Percentiles rank a stretch among this genome's conserved stretches.
These are phyloP conservation scores for Fraxinus paxiana DNA, from an alignment of 305 asterid species.

Conservation along the genomic window DNA sequence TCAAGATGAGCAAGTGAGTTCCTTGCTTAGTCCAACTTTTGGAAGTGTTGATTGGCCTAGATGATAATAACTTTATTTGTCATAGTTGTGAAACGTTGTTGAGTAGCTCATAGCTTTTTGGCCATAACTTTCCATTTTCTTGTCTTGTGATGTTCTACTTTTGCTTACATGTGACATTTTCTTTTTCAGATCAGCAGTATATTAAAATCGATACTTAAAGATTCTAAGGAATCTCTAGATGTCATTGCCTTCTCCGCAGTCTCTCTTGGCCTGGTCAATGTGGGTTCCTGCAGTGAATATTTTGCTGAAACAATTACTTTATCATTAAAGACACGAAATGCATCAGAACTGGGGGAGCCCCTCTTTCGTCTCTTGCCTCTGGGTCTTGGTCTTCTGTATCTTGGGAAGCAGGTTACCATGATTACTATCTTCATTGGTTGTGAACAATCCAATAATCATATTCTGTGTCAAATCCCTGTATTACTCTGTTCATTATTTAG, in stretches of 20 bases:
- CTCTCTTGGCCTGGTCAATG: constrained; percentile 75
- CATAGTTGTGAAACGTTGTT: constrained; percentile 1
- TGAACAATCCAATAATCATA: background rate
- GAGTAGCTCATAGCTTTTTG: background rate
- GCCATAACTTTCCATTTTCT: background rate
- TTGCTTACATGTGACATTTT: constrained; percentile 5
- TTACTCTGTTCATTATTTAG: background rate
- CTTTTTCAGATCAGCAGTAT: constrained; percentile 52
- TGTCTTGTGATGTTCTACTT: constrained; percentile 7
- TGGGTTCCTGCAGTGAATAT: constrained; percentile 87
- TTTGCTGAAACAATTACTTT: constrained; percentile 81
- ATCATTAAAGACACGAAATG: constrained; percentile 79
- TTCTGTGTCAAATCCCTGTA: background rate
- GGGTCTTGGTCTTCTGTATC: constrained; percentile 91
- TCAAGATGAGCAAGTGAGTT: constrained; percentile 69
- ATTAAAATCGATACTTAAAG: constrained; percentile 69
- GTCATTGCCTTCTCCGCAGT: constrained; percentile 88
- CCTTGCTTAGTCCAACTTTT: constrained; percentile 2
- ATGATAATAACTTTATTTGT: background rate
- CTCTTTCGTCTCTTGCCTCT: constrained; percentile 77
- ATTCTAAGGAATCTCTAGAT: constrained; percentile 72
- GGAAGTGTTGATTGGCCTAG: background rate
- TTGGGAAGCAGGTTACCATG: constrained; percentile 78
- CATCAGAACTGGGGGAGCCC: constrained; percentile 77
- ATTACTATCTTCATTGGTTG: background rate